These are phyloP conservation scores for Roridomyces roridus DNA, from an alignment of 768 basidiomycete genomes.

Conservation along the genomic window DNA sequence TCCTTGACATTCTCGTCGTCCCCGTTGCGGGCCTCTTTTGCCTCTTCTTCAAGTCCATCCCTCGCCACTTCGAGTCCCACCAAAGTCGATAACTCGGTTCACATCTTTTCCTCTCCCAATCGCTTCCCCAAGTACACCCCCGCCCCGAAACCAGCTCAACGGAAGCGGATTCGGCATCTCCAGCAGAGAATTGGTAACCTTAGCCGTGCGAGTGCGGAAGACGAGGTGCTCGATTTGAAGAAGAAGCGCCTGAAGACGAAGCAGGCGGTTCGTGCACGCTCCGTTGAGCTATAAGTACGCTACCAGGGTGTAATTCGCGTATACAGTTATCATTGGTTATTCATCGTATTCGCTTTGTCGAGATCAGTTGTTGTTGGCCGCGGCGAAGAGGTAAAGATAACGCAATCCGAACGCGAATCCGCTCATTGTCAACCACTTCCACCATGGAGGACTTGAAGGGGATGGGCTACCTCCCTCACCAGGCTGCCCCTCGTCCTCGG, in stretches of 20 bases:
- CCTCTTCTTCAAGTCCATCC: too few relatives aligned
- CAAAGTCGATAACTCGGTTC: constrained; percentile 5
- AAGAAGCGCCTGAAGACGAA: too few relatives aligned
- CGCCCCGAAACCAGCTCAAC: constrained; percentile 45
- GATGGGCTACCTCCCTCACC: too few relatives aligned
- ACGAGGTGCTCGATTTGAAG: neutral
- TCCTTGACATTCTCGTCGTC: constrained; percentile 15
- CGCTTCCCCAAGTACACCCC: constrained; percentile 44
- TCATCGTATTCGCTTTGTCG: too few relatives aligned
- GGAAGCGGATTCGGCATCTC: constrained; percentile 39
- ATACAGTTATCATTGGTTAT: constrained; percentile 7
- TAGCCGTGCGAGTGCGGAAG: constrained; percentile 9
- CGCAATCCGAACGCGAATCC: too few relatives aligned
- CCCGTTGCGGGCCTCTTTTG: too few relatives aligned
- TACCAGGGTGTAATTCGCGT: too few relatives aligned
- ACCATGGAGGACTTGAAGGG: too few relatives aligned
- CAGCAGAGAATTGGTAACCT: constrained; percentile 35
- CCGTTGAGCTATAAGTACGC: constrained; percentile 3
- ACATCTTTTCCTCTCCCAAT: constrained; percentile 24
- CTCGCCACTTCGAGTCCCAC: constrained; percentile 20
- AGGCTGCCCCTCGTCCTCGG: too few relatives aligned
- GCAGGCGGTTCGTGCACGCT: too few relatives aligned
- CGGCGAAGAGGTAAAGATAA: too few relatives aligned
- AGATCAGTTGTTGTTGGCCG: neutral
- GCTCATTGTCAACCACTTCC: too few relatives aligned